Base-by-base conservation (phyloP, 352 stramenopile genomes). In the Phytophthora fragariaefolia region DNA sequence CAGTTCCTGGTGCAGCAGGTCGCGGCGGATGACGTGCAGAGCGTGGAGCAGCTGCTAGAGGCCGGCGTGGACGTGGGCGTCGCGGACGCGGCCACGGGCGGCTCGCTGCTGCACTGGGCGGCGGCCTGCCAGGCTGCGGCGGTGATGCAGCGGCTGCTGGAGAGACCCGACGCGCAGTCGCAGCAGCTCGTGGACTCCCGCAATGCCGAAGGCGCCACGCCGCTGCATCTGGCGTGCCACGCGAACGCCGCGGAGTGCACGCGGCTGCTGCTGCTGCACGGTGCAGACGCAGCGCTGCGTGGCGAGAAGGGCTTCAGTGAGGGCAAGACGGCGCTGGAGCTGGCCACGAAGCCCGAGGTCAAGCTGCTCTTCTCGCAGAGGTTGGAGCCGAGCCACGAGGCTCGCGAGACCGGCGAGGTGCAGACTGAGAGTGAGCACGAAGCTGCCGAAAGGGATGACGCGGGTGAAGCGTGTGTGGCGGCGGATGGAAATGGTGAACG, bases 1-100 rank as follows among this genome's bases (percentile, higher is more conserved):
- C 88, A 96, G 69, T 96, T 94, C 64, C 66, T 86, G n/a, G 86
- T 96, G 45, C 88, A 96, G 58, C 80, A 96, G 47, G 75, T 96
- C 28, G 88, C 88, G 20, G 76, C 77, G 17, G 83, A 95, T 50
- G 71, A 87, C 64, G 75, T 85, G 2, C 38, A 67, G 1, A 79
- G 79, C 40, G 83, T 96, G 23, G 60, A 63, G 58, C 73, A 83
- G 38, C 69, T 96, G 63, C 74, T 96, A n/a, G 23, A 50, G 1
- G 80, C 85, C 5, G 88, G 88, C 13, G 69, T 94, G 27, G 75
- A 82, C 12, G 59, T 86, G 2, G 68, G 62, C 15, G 74, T 89
- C 48, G 85, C 66, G 7, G 88, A 95, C 45, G 76, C 77, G 36
- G 66, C 67, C 2, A 79, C 82, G 6, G 75, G 70, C 12, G 91